Conservation (phyloP, 129 eudicot species). For the Centrapalus pauciflorus region DNA sequence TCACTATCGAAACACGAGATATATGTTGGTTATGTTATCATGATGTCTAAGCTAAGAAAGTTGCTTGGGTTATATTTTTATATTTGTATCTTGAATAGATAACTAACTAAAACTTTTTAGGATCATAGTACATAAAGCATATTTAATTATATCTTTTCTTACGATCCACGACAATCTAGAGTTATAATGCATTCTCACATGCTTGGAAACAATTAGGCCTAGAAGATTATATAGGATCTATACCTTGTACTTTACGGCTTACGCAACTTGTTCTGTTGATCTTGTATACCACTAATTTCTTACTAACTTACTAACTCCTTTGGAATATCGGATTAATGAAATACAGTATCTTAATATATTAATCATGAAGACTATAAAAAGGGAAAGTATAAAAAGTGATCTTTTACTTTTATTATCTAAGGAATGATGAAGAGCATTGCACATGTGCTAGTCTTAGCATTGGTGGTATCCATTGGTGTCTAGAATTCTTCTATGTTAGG, state of each 20-base stretch:
- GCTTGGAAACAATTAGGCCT: not conserved
- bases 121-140: not conserved
- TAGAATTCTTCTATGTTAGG: slow-evolving; percentile 15
- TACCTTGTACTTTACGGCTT: too few species aligned
- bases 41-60: slow-evolving; percentile 12
- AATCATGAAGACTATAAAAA: slow-evolving; percentile 6
- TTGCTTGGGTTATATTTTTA: not conserved
- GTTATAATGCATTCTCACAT: not conserved
- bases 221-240: slow-evolving; percentile 13
- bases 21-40: slow-evolving; percentile 12
- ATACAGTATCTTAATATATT: slow-evolving; percentile 4
- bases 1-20: not conserved
- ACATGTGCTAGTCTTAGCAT: slow-evolving; percentile 12
- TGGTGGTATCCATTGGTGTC: slow-evolving; percentile 21
- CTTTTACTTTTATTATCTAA: slow-evolving; percentile 16
- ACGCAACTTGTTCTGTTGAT: too few species aligned
- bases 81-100: not conserved
- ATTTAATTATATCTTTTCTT: not conserved
- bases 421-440: slow-evolving; percentile 34
- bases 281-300: too few species aligned
- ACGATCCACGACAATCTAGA: not conserved
- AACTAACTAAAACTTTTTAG: not conserved
- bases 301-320: too few species aligned
- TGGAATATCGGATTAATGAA: not conserved
- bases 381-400: slow-evolving; percentile 7